Evolutionary conservation across 1,284 basidiomycete species (phyloP), one percentile per base, ranked within the genome.

Genomic region (Pascua guehoae): DNA sequence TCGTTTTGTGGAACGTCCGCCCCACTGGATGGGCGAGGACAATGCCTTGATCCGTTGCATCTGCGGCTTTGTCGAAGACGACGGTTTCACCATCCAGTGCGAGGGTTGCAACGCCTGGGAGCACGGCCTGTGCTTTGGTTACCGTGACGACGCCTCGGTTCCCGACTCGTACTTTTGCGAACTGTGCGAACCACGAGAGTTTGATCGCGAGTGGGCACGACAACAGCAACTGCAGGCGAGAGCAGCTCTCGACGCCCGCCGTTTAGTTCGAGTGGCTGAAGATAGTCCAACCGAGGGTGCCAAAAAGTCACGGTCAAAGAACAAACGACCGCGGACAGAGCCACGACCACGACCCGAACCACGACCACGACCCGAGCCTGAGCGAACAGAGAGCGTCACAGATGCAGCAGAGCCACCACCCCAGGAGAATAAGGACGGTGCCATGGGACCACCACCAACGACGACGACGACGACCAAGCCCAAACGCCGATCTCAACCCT

Each of bases 81-180:
- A 94, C 72, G 92, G 92, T 15, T 93, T 91, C 78, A 89, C 88
- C 15, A 91, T 96, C 57, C 90, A 89, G 32, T 97, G 93, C 76
- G 94, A 96, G 73, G 78, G 82, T 52, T 97, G 94, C 74, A 83
- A 84, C 24, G 84, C 89, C 16, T 96, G 93, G 92, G 90, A 89
- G 68, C 93, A 97, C 76, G 88, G 85, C 8, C 86, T 87, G 7
- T 96, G 93, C 75, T 91, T 94, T 67, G 85, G 83, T 39, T 87
- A 91, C 67, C 77, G 80, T 17, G 79, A 84, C 49, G 83, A 82
- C 43, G 78, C 80, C 39, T 80, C 82, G 39, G 86, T 91, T 0
- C 91, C 91, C 1, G 89, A 94, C 18, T 64, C 61, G 2, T 79
- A 72, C 53, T 65, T 72, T 38, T 79, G 77, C 61, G 74, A 78